Evolutionary conservation across 108 stramenopile genomes (phyloP).

Genomic region (Licmophora abbreviata): DNA sequence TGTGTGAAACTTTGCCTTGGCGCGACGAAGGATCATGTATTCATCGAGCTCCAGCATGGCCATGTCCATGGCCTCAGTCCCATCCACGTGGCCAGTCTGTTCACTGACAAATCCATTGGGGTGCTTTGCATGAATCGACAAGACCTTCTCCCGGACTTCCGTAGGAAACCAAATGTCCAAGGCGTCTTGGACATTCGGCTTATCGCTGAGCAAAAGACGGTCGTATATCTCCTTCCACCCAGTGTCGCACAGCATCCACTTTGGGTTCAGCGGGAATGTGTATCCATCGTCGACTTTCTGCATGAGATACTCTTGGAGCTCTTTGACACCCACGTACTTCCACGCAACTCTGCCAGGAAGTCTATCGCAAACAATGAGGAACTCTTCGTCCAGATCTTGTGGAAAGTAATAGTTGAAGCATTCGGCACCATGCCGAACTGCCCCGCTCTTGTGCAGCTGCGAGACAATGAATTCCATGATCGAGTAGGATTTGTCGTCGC

Average conservation of each 20-base stretch:
- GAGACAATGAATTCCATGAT: constrained; percentile 40
- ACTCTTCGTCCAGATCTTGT: constrained; percentile 50
- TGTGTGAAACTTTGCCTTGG: constrained; percentile 9
- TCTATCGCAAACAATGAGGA: constrained; percentile 41
- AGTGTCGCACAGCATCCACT: constrained; percentile 34
- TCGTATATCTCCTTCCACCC: constrained; percentile 23
- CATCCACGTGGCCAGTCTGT: constrained; percentile 6
- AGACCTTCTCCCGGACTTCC: constrained; percentile 14
- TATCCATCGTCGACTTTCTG: constrained; percentile 44
- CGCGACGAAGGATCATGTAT: constrained; percentile 15
- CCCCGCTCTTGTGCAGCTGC: constrained; percentile 26
- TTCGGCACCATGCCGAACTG: constrained; percentile 58
- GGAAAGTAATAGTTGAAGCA: constrained; percentile 64
- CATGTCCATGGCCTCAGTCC: constrained; percentile 24
- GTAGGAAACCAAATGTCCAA: constrained; percentile 13
- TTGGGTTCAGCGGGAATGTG: constrained; percentile 54
- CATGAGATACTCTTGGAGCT: constrained; percentile 32
- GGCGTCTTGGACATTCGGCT: constrained; percentile 1
- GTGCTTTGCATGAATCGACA: not conserved
- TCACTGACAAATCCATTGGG: not conserved
- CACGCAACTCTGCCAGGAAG: constrained; percentile 27
- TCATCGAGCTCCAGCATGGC: constrained; percentile 19
- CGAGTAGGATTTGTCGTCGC: constrained; percentile 39
- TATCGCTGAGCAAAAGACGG: not conserved
- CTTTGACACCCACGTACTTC: constrained; percentile 30